These are phyloP conservation scores for Guillardia theta DNA, from an alignment of 78 protist species.

Conservation along the genomic window DNA sequence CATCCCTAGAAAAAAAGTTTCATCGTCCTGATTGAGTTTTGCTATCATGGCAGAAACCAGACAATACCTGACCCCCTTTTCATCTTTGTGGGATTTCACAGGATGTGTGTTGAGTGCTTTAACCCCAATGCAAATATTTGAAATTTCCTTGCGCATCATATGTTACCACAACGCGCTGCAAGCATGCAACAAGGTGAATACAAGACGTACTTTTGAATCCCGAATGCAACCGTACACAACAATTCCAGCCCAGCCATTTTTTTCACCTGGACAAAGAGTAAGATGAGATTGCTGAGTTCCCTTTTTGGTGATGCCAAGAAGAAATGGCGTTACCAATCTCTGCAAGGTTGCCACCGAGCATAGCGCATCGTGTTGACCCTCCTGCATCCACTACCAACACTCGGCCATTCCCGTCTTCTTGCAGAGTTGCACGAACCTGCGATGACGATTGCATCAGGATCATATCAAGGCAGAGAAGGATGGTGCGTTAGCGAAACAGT, in stretches of 20 bases:
- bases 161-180: not conserved
- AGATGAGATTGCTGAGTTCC: not conserved
- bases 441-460: not conserved
- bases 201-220: not conserved
- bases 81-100: conserved; percentile 13
- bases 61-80: not conserved
- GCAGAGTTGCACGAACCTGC: not conserved
- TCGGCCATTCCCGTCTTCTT: not conserved
- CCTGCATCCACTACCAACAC: conserved; percentile 28
- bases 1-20: not conserved
- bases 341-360: not conserved
- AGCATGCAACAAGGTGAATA: not conserved
- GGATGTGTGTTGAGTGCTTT: not conserved
- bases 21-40: not conserved
- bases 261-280: not conserved
- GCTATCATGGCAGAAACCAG: not conserved
- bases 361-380: conserved; percentile 28
- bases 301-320: not conserved
- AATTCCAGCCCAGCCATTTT: conserved; percentile 33
- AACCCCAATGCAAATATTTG: not conserved
- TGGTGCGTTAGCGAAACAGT: no score
- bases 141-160: not conserved
- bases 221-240: conserved; percentile 23
- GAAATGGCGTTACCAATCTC: not conserved
- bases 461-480: not conserved